Evolutionary conservation across 106 monocot species (phyloP).

Genomic region (Dendrobium chrysotoxum): DNA sequence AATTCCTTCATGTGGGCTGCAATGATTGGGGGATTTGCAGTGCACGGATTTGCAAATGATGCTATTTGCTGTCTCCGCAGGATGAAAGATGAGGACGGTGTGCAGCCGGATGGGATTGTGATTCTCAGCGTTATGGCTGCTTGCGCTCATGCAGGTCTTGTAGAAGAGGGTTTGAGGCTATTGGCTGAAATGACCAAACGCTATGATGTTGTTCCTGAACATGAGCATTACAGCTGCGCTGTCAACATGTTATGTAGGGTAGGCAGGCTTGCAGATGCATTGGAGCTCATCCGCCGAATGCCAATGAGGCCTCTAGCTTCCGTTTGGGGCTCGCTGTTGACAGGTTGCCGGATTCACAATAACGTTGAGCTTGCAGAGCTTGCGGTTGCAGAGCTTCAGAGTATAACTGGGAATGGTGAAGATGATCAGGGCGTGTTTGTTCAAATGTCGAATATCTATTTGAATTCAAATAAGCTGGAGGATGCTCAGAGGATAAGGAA

Average conservation of each 20-base stretch:
- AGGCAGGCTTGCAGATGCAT: constrained; percentile 41
- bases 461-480: constrained; percentile 33
- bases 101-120: constrained; percentile 41
- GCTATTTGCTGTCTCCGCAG: constrained; percentile 31
- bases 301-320: constrained; percentile 53
- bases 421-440: constrained; percentile 57
- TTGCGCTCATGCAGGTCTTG: constrained; percentile 46
- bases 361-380: constrained; percentile 55
- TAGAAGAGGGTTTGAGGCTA: constrained; percentile 35
- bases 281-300: constrained; percentile 36
- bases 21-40: constrained; percentile 50
- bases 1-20: constrained; percentile 43
- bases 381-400: constrained; percentile 38
- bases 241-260: constrained; percentile 60
- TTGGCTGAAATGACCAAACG: constrained; percentile 24
- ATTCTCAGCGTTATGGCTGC: constrained; percentile 43
- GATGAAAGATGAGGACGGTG: constrained; percentile 41
- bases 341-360: constrained; percentile 31
- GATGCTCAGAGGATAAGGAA: constrained; percentile 49
- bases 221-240: constrained; percentile 63
- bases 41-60: constrained; percentile 43
- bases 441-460: constrained; percentile 55
- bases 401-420: constrained; percentile 12
- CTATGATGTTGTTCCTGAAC: constrained; percentile 25
- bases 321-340: constrained; percentile 58